Evolutionary conservation across 352 stramenopile genomes (phyloP).

Genomic region (Phytophthora sojae): DNA sequence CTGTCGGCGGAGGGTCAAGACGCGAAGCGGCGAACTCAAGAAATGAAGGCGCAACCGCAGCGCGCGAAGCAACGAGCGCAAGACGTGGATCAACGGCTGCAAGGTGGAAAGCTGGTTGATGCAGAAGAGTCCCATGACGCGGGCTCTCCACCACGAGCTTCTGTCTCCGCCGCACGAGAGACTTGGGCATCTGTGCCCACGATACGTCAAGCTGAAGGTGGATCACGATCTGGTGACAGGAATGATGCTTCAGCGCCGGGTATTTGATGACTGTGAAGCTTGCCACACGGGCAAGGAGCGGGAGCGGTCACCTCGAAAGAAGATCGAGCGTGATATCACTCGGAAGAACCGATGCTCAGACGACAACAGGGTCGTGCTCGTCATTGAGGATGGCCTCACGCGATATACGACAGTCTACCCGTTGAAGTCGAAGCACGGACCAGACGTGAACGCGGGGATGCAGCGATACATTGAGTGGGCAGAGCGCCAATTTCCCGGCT

Average conservation of each 20-base stretch:
- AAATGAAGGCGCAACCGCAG: neutral
- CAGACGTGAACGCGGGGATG: neutral
- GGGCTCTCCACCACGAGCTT: neutral
- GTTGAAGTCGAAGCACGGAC: neutral
- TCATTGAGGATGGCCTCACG: neutral
- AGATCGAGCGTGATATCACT: too few species aligned
- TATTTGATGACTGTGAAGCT: conserved; percentile 2
- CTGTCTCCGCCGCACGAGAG: conserved; percentile 1
- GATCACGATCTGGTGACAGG: neutral
- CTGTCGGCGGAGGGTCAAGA: neutral
- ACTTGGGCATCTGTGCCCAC: conserved; percentile 11
- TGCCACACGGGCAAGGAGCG: conserved; percentile 14
- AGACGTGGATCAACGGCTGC: too few species aligned
- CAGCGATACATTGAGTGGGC: neutral
- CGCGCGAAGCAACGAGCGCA: too few species aligned
- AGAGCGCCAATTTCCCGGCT: neutral
- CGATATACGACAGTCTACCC: neutral
- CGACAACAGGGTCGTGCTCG: too few species aligned
- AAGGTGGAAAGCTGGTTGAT: too few species aligned
- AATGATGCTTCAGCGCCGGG: neutral
- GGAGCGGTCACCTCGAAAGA: neutral
- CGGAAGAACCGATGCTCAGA: too few species aligned
- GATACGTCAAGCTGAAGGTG: conserved; percentile 6
- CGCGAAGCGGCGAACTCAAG: neutral
- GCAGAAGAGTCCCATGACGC: too few species aligned